phyloP scores from a whole-genome alignment of 2,329 filamentous ascomycete genomes.

The Pseudogymnoascus sp. region DNA sequence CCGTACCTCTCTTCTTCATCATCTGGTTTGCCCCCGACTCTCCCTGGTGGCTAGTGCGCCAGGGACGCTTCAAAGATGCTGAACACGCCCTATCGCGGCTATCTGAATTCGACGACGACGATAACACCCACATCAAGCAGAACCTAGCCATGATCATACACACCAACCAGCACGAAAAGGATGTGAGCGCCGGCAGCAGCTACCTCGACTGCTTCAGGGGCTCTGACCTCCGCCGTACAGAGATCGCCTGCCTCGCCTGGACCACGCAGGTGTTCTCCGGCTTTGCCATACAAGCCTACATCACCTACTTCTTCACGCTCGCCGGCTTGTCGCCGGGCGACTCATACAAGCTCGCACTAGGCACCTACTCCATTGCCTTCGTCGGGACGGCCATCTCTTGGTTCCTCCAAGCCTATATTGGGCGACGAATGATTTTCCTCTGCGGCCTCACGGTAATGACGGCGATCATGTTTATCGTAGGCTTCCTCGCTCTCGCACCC shows the following conservation, averaged over 20 bases:
- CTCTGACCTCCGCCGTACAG: conserved; percentile 67
- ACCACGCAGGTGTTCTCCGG: conserved; percentile 54
- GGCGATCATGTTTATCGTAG: conserved; percentile 3
- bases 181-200: conserved; percentile 59
- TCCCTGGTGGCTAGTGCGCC: conserved; percentile 41
- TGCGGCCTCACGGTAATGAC: conserved; percentile 6
- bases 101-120: conserved; percentile 27
- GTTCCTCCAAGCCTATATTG: conserved; percentile 4
- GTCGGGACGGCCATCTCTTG: conserved; percentile 9
- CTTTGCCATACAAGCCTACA: conserved; percentile 54
- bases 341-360: conserved; percentile 46
- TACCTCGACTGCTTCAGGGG: conserved; percentile 82
- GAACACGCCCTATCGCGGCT: conserved; percentile 23
- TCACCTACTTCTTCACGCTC: conserved; percentile 49
- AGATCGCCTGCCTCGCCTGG: conserved; percentile 59
- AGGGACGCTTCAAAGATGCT: conserved; percentile 35
- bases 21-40: conserved; percentile 40
- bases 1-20: conserved; percentile 35
- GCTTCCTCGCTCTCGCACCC: conserved; percentile 10
- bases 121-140: conserved; percentile 49
- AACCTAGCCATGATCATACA: conserved; percentile 42
- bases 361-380: conserved; percentile 34
- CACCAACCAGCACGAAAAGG: conserved; percentile 45
- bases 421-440: conserved; percentile 7
- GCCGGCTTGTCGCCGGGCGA: conserved; percentile 40